Conservation (phyloP, 441 rosid species). For the Jatropha multifida region DNA sequence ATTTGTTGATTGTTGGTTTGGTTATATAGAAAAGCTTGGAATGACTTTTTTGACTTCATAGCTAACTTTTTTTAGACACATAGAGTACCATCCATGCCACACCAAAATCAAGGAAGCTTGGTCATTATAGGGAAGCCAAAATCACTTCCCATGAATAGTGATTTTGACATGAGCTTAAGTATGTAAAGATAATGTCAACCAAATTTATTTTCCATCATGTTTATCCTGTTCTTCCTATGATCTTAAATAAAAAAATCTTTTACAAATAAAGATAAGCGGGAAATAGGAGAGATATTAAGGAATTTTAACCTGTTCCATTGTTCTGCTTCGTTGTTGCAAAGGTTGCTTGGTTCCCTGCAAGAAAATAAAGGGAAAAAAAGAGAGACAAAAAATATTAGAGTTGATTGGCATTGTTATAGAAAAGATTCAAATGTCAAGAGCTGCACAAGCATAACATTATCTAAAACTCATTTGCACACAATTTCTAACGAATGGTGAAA, state of each 20-base stretch:
- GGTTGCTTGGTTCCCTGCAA: conserved; percentile 19
- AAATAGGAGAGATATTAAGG: background rate
- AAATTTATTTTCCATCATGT: background rate
- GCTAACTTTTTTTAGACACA: no score
- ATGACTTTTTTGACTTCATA: no score
- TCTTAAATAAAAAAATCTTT: background rate
- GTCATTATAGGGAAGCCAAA: no score
- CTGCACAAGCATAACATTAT: background rate
- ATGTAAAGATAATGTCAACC: background rate
- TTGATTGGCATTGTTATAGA: background rate
- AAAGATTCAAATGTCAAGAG: conserved; percentile 8
- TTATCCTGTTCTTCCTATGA: background rate
- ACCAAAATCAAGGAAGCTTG: no score
- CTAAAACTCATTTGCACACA: background rate
- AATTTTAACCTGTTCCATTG: conserved; percentile 20
- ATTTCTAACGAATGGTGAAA: background rate
- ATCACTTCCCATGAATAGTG: no score
- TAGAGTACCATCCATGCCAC: no score
- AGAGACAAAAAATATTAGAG: background rate
- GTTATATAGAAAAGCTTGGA: no score
- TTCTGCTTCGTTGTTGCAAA: conserved; percentile 12
- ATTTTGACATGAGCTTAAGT: no score
- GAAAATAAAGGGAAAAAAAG: background rate
- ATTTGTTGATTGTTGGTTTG: no score
- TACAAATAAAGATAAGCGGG: no score